A percentile compares a stretch with the other conserved stretches of the same genome.
Evolutionary conservation across 345 rosid species (phyloP).

Genomic region (Viola odorata): DNA sequence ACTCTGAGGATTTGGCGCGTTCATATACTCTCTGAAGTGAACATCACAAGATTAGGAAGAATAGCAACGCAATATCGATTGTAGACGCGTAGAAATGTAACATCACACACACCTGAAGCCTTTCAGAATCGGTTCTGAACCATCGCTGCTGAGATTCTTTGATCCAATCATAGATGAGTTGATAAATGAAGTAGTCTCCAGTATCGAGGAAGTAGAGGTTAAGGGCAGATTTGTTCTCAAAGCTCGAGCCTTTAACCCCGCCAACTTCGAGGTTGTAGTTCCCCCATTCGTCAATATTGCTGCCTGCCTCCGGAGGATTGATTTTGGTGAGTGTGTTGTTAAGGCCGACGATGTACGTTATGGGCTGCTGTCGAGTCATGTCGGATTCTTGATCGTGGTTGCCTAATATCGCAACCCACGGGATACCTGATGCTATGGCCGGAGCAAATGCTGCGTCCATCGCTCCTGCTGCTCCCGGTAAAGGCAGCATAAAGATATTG

Average conservation of each 20-base stretch:
- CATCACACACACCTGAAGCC: slow-evolving; percentile 44
- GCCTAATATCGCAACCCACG: slow-evolving; percentile 88
- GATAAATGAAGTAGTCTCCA: slow-evolving; percentile 61
- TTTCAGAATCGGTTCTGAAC: slow-evolving; percentile 69
- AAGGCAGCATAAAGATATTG: slow-evolving; percentile 56
- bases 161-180: slow-evolving; percentile 76
- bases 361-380: slow-evolving; percentile 66
- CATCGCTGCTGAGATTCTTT: slow-evolving; percentile 77
- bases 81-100: not conserved
- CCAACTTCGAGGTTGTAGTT: slow-evolving; percentile 75
- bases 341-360: slow-evolving; percentile 65
- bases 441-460: slow-evolving; percentile 68
- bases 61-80: not conserved
- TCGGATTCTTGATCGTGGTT: slow-evolving; percentile 87
- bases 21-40: not conserved
- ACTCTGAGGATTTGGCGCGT: not conserved
- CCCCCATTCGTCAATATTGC: slow-evolving; percentile 74
- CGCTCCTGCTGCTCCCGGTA: slow-evolving; percentile 56
- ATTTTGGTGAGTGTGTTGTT: slow-evolving; percentile 60
- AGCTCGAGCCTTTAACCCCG: slow-evolving; percentile 60
- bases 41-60: not conserved
- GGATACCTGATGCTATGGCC: slow-evolving; percentile 65
- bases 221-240: slow-evolving; percentile 71
- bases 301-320: slow-evolving; percentile 45
- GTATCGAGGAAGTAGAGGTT: slow-evolving; percentile 83